phyloP scores from a whole-genome alignment of 441 rosid species.

The Lepidium campestre region DNA sequence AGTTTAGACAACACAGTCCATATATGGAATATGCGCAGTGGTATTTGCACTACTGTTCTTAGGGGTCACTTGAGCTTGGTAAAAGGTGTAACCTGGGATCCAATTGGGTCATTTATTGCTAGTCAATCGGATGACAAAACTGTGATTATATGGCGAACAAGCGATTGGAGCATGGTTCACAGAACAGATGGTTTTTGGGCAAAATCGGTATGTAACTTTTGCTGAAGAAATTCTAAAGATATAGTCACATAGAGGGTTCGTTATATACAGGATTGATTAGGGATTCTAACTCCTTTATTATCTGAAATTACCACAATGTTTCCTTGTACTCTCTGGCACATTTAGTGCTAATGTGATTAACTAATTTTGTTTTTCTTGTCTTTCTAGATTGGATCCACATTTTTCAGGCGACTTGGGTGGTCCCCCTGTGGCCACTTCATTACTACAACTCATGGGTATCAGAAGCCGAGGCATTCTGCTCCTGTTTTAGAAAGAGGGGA shows the following conservation, averaged over 20 bases:
- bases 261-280: neutral
- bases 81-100: conserved; percentile 99
- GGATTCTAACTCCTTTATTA: neutral
- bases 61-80: conserved; percentile 95
- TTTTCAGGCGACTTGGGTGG: conserved; percentile 99
- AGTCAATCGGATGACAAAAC: conserved; percentile 99
- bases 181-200: conserved; percentile 97
- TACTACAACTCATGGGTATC: conserved; percentile 96
- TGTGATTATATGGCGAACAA: conserved; percentile 97
- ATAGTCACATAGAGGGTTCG: neutral
- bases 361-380: conserved; percentile 8
- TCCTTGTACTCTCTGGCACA: neutral
- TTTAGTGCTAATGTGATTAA: conserved; percentile 20
- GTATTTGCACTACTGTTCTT: conserved; percentile 92
- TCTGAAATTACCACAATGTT: neutral
- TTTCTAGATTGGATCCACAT: conserved; percentile 88
- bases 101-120: conserved; percentile 92
- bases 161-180: conserved; percentile 96
- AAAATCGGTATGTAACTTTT: conserved; percentile 67
- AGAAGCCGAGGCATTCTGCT: conserved; percentile 99
- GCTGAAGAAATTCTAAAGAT: neutral
- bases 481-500: conserved; percentile 98
- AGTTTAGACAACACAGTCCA: conserved; percentile 95
- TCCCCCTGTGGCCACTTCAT: conserved; percentile 98
- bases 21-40: conserved; percentile 90